A percentile compares a stretch with the other conserved stretches of the same genome.
Conservation (phyloP, 169 alveolate genomes). For the Besnoitia besnoiti region DNA sequence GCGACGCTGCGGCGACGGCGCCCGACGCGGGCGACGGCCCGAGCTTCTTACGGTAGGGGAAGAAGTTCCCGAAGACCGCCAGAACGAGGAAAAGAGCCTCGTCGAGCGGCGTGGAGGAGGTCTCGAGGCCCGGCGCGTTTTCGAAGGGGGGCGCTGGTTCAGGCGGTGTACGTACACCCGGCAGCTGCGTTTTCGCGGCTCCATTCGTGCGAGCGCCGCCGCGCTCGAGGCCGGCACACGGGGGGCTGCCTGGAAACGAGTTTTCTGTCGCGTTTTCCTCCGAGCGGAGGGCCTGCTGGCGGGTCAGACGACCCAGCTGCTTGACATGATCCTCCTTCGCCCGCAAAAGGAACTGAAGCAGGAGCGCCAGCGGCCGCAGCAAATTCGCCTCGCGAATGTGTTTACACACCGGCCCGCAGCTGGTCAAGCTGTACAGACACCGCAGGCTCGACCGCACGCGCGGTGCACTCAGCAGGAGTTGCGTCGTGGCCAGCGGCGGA, state of each 20-base stretch:
- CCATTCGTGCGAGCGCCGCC: neutral
- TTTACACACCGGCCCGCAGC: slow-evolving; percentile 14
- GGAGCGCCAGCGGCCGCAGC: neutral
- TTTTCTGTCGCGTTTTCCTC: neutral
- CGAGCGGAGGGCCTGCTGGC: neutral
- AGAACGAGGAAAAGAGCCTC: neutral
- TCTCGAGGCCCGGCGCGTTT: neutral
- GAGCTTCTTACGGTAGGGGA: neutral
- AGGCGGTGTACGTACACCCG: neutral
- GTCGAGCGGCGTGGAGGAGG: neutral
- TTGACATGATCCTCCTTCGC: slow-evolving; percentile 17
- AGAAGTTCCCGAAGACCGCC: neutral
- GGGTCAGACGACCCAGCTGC: neutral
- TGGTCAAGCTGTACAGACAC: slow-evolving; percentile 38
- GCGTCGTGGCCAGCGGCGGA: neutral
- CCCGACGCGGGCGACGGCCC: neutral
- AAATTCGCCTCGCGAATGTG: slow-evolving; percentile 32
- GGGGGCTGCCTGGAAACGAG: too few species aligned
- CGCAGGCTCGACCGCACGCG: slow-evolving; percentile 9
- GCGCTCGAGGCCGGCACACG: too few species aligned
- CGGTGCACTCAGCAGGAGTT: neutral
- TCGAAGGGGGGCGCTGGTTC: neutral
- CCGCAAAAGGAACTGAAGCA: neutral
- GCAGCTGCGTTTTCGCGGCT: neutral
- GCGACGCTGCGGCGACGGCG: neutral